Evolutionary conservation across 805 yeast genomes (phyloP).

Genomic region (Nakazawaea ernobii): DNA sequence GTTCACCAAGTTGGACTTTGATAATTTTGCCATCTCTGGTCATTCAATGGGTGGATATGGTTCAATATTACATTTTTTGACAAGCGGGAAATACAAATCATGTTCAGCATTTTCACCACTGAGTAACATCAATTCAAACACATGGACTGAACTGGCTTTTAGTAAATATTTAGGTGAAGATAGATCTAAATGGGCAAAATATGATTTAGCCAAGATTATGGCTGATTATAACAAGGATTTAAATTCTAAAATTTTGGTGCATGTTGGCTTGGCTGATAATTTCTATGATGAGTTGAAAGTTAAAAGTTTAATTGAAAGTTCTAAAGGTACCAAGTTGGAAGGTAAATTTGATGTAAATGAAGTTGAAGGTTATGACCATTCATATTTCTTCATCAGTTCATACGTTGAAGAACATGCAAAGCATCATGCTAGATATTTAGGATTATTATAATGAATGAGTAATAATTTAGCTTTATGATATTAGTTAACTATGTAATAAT

Average conservation of each 20-base stretch:
- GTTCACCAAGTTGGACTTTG: conserved; percentile 51
- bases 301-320: conserved; percentile 58
- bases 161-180: conserved; percentile 67
- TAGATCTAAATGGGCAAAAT: conserved; percentile 57
- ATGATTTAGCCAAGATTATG: conserved; percentile 82
- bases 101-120: conserved; percentile 92
- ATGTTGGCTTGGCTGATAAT: conserved; percentile 76
- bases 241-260: conserved; percentile 62
- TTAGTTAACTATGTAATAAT: background rate
- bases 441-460: conserved; percentile 13
- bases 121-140: conserved; percentile 65
- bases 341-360: conserved; percentile 53
- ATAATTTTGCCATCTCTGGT: conserved; percentile 74
- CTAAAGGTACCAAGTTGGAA: conserved; percentile 50
- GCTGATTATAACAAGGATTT: conserved; percentile 35
- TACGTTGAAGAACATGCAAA: conserved; percentile 80
- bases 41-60: conserved; percentile 99
- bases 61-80: conserved; percentile 62
- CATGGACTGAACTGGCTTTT: conserved; percentile 90
- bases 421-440: conserved; percentile 65
- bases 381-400: conserved; percentile 77
- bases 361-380: conserved; percentile 87
- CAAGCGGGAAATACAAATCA: conserved; percentile 63
- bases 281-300: conserved; percentile 75
- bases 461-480: background rate